phyloP scores from a whole-genome alignment of 2,329 filamentous ascomycete genomes.

The Sclerotinia spermophila region DNA sequence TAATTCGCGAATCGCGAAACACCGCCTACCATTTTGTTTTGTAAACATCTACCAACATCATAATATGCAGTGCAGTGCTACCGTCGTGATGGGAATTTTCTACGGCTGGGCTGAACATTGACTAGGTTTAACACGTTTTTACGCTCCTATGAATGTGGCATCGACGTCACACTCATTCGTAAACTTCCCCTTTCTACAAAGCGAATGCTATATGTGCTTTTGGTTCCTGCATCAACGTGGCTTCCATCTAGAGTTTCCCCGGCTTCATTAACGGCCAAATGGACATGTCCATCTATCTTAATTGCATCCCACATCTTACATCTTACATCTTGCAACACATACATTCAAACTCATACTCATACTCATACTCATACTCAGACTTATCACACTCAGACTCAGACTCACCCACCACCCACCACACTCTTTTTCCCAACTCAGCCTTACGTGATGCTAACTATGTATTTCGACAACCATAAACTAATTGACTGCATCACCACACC shows the following conservation, averaged over 20 bases:
- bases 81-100: background rate
- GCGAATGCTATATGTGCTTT: background rate
- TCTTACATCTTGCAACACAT: background rate
- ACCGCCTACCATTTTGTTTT: conserved; percentile 4
- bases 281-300: conserved; percentile 3
- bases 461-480: background rate
- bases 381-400: background rate
- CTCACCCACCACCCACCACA: background rate
- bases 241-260: background rate
- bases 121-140: conserved; percentile 15
- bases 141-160: background rate
- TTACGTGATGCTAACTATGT: conserved; percentile 6
- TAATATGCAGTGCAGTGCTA: conserved; percentile 3
- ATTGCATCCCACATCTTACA: background rate
- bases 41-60: background rate
- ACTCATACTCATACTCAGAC: background rate
- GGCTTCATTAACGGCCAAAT: background rate
- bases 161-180: conserved; percentile 9
- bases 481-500: background rate
- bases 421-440: background rate
- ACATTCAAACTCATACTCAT: background rate
- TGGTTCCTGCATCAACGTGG: background rate
- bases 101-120: background rate
- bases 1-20: conserved; percentile 4
- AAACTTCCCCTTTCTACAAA: background rate